A percentile compares a stretch with the other conserved stretches of the same genome.
phyloP scores from a whole-genome alignment of 202 grass and related monocot species.

The Sporobolus alterniflorus region DNA sequence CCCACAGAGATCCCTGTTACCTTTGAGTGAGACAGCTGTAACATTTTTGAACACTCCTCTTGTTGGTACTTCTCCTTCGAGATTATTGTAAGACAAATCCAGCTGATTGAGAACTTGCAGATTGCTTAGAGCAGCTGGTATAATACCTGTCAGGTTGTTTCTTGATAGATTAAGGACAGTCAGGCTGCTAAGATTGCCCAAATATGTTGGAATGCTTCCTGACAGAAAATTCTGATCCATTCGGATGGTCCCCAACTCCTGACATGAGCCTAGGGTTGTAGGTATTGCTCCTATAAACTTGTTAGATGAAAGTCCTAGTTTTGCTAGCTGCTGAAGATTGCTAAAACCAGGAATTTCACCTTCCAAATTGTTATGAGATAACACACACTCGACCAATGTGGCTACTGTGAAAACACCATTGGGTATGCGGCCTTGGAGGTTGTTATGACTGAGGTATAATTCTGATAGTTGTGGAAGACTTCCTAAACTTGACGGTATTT shows the following conservation, averaged over 20 bases:
- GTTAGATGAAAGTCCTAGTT: constrained; percentile 49
- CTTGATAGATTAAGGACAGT: constrained; percentile 30
- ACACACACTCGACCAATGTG: not conserved
- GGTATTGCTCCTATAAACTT: constrained; percentile 37
- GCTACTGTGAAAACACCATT: not conserved
- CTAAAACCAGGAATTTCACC: constrained; percentile 13
- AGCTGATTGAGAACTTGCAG: constrained; percentile 1
- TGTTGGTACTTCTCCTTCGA: constrained; percentile 43
- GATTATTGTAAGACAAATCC: constrained; percentile 45
- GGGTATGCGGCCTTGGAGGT: constrained; percentile 32
- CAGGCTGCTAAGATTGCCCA: constrained; percentile 22
- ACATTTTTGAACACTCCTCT: constrained; percentile 44
- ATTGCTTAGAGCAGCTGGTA: constrained; percentile 34
- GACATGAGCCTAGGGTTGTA: not conserved
- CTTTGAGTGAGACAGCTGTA: constrained; percentile 10
- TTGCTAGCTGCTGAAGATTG: constrained; percentile 33
- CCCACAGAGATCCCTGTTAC: constrained; percentile 26
- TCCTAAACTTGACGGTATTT: constrained; percentile 25
- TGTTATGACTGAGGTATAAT: constrained; percentile 25
- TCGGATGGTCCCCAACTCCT: not conserved
- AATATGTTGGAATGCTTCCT: constrained; percentile 35
- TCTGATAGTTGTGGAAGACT: not conserved
- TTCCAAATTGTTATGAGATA: constrained; percentile 38
- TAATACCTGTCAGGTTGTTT: constrained; percentile 40
- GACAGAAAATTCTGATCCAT: constrained; percentile 36